A percentile compares a stretch with the other conserved stretches of the same genome.
Evolutionary conservation across 768 basidiomycete genomes (phyloP).

Genomic region (Chalciporus pseudorubinellus): DNA sequence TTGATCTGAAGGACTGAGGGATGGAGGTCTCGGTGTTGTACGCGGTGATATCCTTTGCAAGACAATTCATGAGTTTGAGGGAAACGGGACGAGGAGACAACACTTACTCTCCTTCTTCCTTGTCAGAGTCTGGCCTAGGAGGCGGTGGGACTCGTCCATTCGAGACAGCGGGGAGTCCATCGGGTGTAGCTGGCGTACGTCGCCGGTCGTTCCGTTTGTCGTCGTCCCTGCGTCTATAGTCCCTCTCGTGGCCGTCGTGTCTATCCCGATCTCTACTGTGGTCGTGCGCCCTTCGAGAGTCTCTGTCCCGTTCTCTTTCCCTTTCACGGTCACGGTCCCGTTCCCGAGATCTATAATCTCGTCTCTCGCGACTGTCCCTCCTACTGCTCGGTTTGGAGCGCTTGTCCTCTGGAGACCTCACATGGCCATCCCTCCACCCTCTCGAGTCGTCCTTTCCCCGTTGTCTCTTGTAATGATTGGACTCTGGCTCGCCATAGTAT

Average conservation of each 20-base stretch:
- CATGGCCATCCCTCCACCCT: conserved; percentile 70
- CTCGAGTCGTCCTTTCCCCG: conserved; percentile 52
- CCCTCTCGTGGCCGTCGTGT: conserved; percentile 25
- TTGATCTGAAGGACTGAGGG: conserved; percentile 27
- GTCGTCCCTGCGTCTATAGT: conserved; percentile 32
- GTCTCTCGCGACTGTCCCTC: conserved; percentile 39
- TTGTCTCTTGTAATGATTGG: conserved; percentile 48
- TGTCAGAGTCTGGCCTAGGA: conserved; percentile 51
- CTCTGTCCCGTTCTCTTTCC: conserved; percentile 24
- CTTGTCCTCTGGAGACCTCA: conserved; percentile 37
- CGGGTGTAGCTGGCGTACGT: conserved; percentile 13
- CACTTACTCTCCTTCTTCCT: conserved; percentile 94
- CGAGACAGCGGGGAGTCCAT: conserved; percentile 8
- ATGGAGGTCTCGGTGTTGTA: conserved; percentile 27
- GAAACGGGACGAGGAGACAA: conserved; percentile 4
- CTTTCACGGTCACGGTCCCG: conserved; percentile 32
- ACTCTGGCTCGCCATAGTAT: conserved; percentile 38
- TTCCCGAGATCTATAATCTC: conserved; percentile 35
- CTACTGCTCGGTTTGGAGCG: conserved; percentile 28
- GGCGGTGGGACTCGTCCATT: conserved; percentile 22
- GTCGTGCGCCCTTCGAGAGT: conserved; percentile 34
- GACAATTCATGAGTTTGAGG: conserved; percentile 11
- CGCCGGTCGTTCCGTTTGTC: conserved; percentile 29
- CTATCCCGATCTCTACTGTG: conserved; percentile 29
- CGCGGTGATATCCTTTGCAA: conserved; percentile 63